Percentiles rank a stretch among this genome's conserved stretches.
These are phyloP conservation scores for Danielia reshetovae DNA, from an alignment of 805 yeast species.

Conservation along the genomic window DNA sequence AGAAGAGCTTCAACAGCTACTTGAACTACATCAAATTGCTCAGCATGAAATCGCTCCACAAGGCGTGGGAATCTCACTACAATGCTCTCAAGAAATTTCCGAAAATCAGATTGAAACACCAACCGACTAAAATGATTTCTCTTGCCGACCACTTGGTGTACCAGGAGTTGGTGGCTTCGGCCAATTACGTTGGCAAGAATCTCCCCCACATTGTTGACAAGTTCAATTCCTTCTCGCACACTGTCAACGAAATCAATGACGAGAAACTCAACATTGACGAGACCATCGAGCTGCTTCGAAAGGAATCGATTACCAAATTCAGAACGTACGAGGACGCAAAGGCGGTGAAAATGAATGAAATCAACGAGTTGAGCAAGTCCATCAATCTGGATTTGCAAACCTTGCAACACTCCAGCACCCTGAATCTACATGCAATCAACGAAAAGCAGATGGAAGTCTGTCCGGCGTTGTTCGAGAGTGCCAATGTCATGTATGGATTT, in stretches of 20 bases:
- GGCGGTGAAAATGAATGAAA: not conserved
- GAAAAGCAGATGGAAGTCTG: constrained; percentile 18
- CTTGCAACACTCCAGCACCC: constrained; percentile 6
- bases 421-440: constrained; percentile 19
- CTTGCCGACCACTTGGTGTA: constrained; percentile 33
- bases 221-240: constrained; percentile 29
- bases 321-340: constrained; percentile 13
- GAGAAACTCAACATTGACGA: constrained; percentile 35
- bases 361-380: constrained; percentile 6
- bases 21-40: constrained; percentile 35
- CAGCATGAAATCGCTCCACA: constrained; percentile 38
- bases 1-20: constrained; percentile 40
- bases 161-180: constrained; percentile 22
- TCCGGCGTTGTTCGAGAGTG: constrained; percentile 26
- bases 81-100: constrained; percentile 35
- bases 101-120: constrained; percentile 29
- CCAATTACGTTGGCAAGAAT: constrained; percentile 24
- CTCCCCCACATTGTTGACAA: constrained; percentile 29
- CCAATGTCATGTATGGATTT: constrained; percentile 31
- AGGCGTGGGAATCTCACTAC: constrained; percentile 32
- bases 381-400: constrained; percentile 20
- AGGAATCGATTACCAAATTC: constrained; percentile 30
- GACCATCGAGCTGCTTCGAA: constrained; percentile 39
- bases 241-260: constrained; percentile 34
- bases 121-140: constrained; percentile 14